Base-by-base conservation (phyloP, 768 basidiomycete genomes). In the Calvatia gigantea region DNA sequence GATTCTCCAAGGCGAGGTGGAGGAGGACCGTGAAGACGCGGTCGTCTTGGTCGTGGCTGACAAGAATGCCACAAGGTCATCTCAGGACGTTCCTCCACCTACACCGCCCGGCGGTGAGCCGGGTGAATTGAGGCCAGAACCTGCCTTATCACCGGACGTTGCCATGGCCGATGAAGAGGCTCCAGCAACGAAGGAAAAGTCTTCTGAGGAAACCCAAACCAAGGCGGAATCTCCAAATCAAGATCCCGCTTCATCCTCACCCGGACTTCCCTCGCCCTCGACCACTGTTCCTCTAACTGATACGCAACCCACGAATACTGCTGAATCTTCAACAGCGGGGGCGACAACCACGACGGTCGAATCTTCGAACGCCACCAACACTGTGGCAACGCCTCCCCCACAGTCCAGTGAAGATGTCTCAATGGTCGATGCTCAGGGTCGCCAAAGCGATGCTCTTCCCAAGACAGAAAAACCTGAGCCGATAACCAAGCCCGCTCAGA, bases 1-100 rank as follows among this genome's bases (percentile, higher is more conserved):
- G 42, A 65, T 77, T 42, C 31, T 75, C 58, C 72, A 74, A 41
- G 61, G 65, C 3, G 69, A 69, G 38, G 65, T 69, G 4, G 64
- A 66, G 6, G 65, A 65, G 14, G 64, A 66, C 41, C 66, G 65
- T 27, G 65, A 68, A n/a, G 45, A 58, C 23, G 39, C 52, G 38
- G 28, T 54, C 12, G 50, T 57, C 28, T 31, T 56, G 38, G 52
- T 54, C 29, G 51, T 58, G 42, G 58, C 56, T 35, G 56, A 51
- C 17, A 55, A 53, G 31, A 49, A 48, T 39, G 52, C 46, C 23
- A 17, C 48, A 21, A 49, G 37, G 31, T n/a, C 56, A 17, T 41
- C 23, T 31, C 44, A 48, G 33, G 60, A 59, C 27, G 45, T 33
- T 14, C 41, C 53, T 12, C 54, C 42, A 21, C 52, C 25, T 39